A percentile compares a stretch with the other conserved stretches of the same genome.
phyloP scores from a whole-genome alignment of 2,329 filamentous ascomycete species.

The Cordyceps javanica region DNA sequence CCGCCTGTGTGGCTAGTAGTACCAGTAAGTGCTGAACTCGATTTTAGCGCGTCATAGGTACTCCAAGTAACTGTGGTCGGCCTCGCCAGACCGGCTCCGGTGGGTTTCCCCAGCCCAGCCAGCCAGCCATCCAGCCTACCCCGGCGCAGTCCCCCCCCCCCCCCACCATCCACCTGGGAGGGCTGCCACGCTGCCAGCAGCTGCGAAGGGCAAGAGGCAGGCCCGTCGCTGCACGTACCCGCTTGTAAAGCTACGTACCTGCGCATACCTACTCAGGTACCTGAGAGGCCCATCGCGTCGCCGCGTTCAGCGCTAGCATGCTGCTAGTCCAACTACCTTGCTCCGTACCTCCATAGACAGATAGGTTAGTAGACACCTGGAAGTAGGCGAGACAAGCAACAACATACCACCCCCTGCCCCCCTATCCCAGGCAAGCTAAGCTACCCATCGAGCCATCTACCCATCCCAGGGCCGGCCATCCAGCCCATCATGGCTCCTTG shows the following conservation, averaged over 20 bases:
- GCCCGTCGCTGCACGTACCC: neutral
- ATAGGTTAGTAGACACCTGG: too few relatives aligned
- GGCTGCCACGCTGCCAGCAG: neutral
- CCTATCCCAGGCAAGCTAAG: neutral
- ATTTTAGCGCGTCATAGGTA: slow-evolving; percentile 11
- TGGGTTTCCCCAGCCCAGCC: too few relatives aligned
- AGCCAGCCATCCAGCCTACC: too few relatives aligned
- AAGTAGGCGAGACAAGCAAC: neutral
- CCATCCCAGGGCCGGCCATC: too few relatives aligned
- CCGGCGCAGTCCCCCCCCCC: neutral
- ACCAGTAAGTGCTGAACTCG: too few relatives aligned
- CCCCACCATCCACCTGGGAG: too few relatives aligned
- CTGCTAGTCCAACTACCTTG: neutral
- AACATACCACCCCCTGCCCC: neutral
- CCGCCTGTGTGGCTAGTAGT: slow-evolving; percentile 7
- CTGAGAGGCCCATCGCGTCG: neutral
- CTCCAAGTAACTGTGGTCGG: too few relatives aligned
- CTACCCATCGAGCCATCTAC: too few relatives aligned
- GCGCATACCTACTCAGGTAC: neutral
- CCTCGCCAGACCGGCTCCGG: neutral
- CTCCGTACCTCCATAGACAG: too few relatives aligned
- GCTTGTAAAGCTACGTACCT: slow-evolving; percentile 11
- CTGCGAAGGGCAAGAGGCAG: neutral
- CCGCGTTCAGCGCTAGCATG: neutral
- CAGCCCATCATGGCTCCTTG: neutral